phyloP scores from a whole-genome alignment of 176 grass and related monocot species.

The Guadua angustifolia region DNA sequence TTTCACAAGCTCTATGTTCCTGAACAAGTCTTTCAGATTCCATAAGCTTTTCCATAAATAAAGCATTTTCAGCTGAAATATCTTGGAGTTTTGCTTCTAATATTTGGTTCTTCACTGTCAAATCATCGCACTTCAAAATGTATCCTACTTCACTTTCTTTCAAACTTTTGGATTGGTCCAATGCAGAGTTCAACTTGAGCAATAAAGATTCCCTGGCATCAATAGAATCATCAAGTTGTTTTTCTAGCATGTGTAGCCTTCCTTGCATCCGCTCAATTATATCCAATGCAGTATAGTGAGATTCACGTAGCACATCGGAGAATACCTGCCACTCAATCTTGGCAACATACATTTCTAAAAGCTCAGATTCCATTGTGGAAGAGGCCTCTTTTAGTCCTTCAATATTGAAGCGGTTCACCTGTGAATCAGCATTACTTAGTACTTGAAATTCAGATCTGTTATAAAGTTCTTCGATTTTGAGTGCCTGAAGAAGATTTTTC shows the following conservation, averaged over 20 bases:
- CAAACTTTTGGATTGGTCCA: conserved; percentile 65
- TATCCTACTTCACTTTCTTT: conserved; percentile 74
- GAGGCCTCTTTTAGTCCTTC: conserved; percentile 32
- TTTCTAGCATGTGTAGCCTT: conserved; percentile 62
- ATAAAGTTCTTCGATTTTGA: conserved; percentile 51
- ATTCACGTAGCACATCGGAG: conserved; percentile 68
- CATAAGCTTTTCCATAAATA: conserved; percentile 52
- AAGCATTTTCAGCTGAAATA: conserved; percentile 61
- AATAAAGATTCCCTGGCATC: conserved; percentile 56
- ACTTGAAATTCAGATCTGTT: conserved; percentile 48
- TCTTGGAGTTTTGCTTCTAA: conserved; percentile 85
- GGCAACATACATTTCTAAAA: conserved; percentile 58
- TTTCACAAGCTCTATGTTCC: conserved; percentile 64
- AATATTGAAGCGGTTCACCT: conserved; percentile 40
- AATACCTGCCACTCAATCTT: conserved; percentile 79
- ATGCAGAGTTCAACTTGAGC: conserved; percentile 56
- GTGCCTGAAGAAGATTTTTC: conserved; percentile 40
- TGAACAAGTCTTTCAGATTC: conserved; percentile 54
- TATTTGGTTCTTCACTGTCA: conserved; percentile 72
- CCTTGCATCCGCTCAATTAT: conserved; percentile 56
- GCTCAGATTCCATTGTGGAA: conserved; percentile 60
- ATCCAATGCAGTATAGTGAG: conserved; percentile 65
- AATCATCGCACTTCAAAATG: conserved; percentile 72
- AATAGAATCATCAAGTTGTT: conserved; percentile 65
- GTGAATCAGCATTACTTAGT: conserved; percentile 46